Base-by-base conservation (phyloP, 495 filamentous ascomycete species). In the Trichocladium antarcticum region DNA sequence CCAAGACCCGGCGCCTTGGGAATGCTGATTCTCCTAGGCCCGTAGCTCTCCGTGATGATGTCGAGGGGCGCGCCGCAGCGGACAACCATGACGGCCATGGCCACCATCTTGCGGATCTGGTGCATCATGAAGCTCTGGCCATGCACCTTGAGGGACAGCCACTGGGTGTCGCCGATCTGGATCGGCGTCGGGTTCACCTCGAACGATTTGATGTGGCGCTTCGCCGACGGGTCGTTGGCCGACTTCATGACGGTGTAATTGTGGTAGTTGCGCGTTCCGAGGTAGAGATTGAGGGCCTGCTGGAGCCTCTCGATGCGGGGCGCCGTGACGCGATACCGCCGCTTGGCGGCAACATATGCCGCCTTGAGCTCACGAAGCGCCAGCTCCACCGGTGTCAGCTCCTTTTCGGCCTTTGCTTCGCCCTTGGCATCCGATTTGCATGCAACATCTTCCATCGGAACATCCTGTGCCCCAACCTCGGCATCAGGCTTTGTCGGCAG, bases 81-180 rank as follows among this genome's bases (percentile, higher is more conserved):
- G 2, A 89, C 81, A 5, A 88, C 70, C 47, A 98, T 76, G 8
- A 87, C 74, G 32, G 81, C 85, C 87, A 97, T 89, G 51, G 83
- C 85, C 14, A 98, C 85, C 92, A 98, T 98, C 67, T 95, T 96
- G 50, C 92, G 84, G 65, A 98, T 98, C 66, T 98, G 92, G 63
- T 98, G 92, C 92, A 98, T 98, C 92, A 98, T 98, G 74, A 98
- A 98, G 50, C 82, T 88, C 67, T 98, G 92, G 0, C 92, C 92
- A 65, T 97, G 93, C 15, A 98, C 87, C 56, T 93, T 94, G 46
- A 97, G 72, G 21, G 84, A 90, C 7, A 98, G 75, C 92, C 92
- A 98, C 67, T 98, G 82, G 14, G 86, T 94, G 61, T 87, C 83
- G 54, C 88, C 76, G 63, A 94, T 92, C 47, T 85, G 72, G 50